Evolutionary conservation across 2,329 filamentous ascomycete genomes (phyloP), one percentile per base, ranked within the genome.

Genomic region (Sporothrix euskadiensis): DNA sequence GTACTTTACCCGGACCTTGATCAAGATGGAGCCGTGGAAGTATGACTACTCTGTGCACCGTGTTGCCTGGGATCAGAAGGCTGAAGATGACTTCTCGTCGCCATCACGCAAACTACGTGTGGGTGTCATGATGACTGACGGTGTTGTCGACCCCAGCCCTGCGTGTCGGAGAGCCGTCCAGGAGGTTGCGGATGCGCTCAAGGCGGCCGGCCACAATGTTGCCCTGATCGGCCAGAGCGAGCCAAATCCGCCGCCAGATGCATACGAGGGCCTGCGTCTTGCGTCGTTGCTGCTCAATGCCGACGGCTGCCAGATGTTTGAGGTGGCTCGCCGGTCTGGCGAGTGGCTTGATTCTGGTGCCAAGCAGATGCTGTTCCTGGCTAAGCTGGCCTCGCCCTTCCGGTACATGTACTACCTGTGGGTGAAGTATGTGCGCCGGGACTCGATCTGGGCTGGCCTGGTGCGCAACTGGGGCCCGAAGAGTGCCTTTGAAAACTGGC

Each of bases 361-460:
- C 1, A 86, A 85, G 32, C 91, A 94, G 80, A 90, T 98, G 84
- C 86, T 88, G 71, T 89, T 87, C 77, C 90, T 94, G 79, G 93
- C 94, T 84, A 85, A 84, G 57, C 86, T 97, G 16, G 91, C 93
- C 16, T 84, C 89, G 7, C 89, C 91, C 4, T 79, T 97, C 77
- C 93, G 94, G 80, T 97, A 92, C 80, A 78, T 96, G n/a, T 93
- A 97, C 83, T 96, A 94, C 80, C 88, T 94, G 6, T 98, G 92
- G 87, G 91, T 96, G n/a, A 91, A 91, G 78, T 97, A 97, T 80
- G 84, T 98, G 75, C 88, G 90, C 71, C 83, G 89, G 12, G 94
- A 98, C 80, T 81, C 84, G 0, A 82, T 94, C 68, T 97, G 94
- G 92, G 94, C 94, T 0, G 91, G 89, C 0, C 82, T 98, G 6